Conservation (phyloP, 2,329 filamentous ascomycete genomes). For the Penicillium digitatum region DNA sequence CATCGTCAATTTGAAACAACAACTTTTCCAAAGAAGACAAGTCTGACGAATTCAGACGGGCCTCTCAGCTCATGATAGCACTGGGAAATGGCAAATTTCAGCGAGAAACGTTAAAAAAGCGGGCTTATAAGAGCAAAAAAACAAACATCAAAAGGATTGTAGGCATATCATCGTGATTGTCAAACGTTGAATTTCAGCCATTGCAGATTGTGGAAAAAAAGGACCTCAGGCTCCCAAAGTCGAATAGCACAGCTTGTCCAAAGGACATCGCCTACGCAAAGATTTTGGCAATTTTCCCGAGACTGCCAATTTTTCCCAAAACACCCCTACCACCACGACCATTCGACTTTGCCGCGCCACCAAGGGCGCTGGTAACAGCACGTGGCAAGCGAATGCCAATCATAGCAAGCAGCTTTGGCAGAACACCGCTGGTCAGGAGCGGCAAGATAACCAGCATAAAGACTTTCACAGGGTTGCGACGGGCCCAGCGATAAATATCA, state of each 20-base stretch:
- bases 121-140: slow-evolving; percentile 5
- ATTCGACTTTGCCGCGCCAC: slow-evolving; percentile 25
- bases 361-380: slow-evolving; percentile 46
- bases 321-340: slow-evolving; percentile 30
- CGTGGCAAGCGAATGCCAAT: slow-evolving; percentile 75
- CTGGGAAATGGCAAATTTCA: slow-evolving; percentile 9
- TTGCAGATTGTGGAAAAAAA: not conserved
- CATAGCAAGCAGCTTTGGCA: slow-evolving; percentile 70
- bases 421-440: slow-evolving; percentile 74
- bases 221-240: not conserved
- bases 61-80: slow-evolving; percentile 15
- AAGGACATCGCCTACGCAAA: slow-evolving; percentile 23
- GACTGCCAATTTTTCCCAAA: slow-evolving; percentile 29
- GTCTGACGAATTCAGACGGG: slow-evolving; percentile 13
- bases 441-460: slow-evolving; percentile 85
- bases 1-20: not conserved
- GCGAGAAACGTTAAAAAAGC: not conserved
- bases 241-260: not conserved
- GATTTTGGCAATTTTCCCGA: slow-evolving; percentile 39
- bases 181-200: slow-evolving; percentile 1
- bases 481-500: slow-evolving; percentile 76
- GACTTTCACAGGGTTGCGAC: slow-evolving; percentile 79
- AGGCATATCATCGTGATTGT: slow-evolving; percentile 24
- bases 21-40: slow-evolving; percentile 3
- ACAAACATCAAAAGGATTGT: slow-evolving; percentile 2